Conservation (phyloP, 805 yeast species). For the Kluyveromyces nonfermentans region DNA sequence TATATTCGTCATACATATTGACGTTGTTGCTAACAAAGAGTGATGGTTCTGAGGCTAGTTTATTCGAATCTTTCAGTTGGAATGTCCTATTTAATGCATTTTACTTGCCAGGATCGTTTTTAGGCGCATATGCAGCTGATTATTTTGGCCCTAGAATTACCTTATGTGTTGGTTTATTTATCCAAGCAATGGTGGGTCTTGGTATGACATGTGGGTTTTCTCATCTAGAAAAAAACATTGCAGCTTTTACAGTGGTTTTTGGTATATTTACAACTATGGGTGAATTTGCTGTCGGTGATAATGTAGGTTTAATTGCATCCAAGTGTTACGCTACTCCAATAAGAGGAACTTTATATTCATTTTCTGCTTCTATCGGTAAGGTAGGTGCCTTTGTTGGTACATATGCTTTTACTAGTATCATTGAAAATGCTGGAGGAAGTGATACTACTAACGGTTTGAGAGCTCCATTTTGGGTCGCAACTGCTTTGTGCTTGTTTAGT, state of each 20-base stretch:
- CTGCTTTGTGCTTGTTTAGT: slow-evolving; percentile 65
- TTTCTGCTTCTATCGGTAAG: slow-evolving; percentile 88
- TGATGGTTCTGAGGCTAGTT: slow-evolving; percentile 30
- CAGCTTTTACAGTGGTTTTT: slow-evolving; percentile 73
- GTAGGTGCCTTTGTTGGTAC: slow-evolving; percentile 90
- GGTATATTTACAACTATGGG: slow-evolving; percentile 85
- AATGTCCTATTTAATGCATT: slow-evolving; percentile 79
- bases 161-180: slow-evolving; percentile 52
- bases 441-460: slow-evolving; percentile 46
- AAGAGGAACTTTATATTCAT: slow-evolving; percentile 84
- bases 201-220: slow-evolving; percentile 69
- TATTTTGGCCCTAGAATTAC: slow-evolving; percentile 87
- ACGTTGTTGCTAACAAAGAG: slow-evolving; percentile 45
- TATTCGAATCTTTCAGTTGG: slow-evolving; percentile 83
- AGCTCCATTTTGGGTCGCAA: slow-evolving; percentile 76
- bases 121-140: slow-evolving; percentile 83
- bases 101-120: slow-evolving; percentile 81
- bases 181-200: slow-evolving; percentile 74
- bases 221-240: slow-evolving; percentile 50
- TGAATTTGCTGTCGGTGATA: slow-evolving; percentile 92
- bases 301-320: slow-evolving; percentile 78
- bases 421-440: slow-evolving; percentile 48
- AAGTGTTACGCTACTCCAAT: slow-evolving; percentile 80
- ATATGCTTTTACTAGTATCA: slow-evolving; percentile 77
- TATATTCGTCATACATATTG: slow-evolving; percentile 69